Evolutionary conservation across 306 rosid species (phyloP), one percentile per base, ranked within the genome.

Genomic region (Myrica gale): DNA sequence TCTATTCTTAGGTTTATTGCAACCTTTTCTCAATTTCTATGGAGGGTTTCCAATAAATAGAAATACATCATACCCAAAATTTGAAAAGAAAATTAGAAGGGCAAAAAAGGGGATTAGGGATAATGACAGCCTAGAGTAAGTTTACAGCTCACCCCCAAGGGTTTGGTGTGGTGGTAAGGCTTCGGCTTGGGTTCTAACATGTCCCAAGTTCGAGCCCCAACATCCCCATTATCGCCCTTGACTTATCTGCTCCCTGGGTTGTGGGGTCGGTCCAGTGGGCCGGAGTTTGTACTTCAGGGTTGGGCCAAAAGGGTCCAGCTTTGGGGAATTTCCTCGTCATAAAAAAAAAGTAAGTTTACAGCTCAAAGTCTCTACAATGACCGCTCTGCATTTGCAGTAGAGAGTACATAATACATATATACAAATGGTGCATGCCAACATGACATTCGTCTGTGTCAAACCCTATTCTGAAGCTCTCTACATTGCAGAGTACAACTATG

Each of bases 381-480:
- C 91, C 74, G 82, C 83, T 81, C 91, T 83, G 93, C 96, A 82
- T 90, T 78, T 88, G 87, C 90, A 86, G 88, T 86, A 80, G 84
- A 77, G 77, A 74, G 84, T 83, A 88, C 82, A 84, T 74, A 85
- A 78, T 88, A 88, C 86, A 85, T 87, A 88, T 89, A 75, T 91
- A 91, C 97, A 95, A 54, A 81, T 79, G 89, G 77, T 76, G 85
- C 81, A 80, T 78, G 78, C 66, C 79, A 81, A 73, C 74, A 76
- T 56, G 74, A 69, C 55, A 62, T 76, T 51, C 75, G 69, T 69
- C 76, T 69, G 70, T 67, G 78, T 82, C 54, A 76, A 74, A 45
- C 80, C 78, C 78, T n/a, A 57, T 48, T 72, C 71, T 66, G 60
- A 81, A 67, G 78, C 74, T 75, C 76, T 66, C 66, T 3, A 72